Base-by-base conservation (phyloP, 768 basidiomycete species). In the Rhizopogon sp. region DNA sequence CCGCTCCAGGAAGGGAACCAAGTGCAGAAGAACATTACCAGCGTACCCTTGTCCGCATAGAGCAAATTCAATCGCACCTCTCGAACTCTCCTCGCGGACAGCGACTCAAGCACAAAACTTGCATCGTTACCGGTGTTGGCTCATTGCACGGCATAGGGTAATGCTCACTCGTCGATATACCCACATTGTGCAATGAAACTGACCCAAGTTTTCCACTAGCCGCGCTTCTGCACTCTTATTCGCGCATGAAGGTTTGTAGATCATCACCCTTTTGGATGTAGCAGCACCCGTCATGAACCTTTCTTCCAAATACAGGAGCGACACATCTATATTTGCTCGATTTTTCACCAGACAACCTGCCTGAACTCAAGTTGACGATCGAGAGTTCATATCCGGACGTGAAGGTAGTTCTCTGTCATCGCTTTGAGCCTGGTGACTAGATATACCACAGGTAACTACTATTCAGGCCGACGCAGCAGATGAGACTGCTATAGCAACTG, bases 81-180 rank as follows among this genome's bases (percentile, higher is more conserved):
- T 66, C 76, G 42, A 74, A 68, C 28, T 62, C 81, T 20, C 75
- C 83, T 31, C 78, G 85, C 41, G 70, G 75, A 29, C 74, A 71
- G 17, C 78, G 83, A 62, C 76, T 95, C 59, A 78, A 77, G 64
- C 83, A 78, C 58, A 95, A 93, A 69, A 90, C 94, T 25, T 90
- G 87, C 62, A 78, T 96, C 54, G 80, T 96, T 61, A 96, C 94
- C 0, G 94, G 94, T 16, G 92, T 87, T 31, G 88, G 89, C 31
- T 93, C 91, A 17, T 65, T 88, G 60, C 85, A 87, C 66, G 94
- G 94, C 16, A 97, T 97, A 57, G 94, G 94, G 87, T 94, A 71
- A 60, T 49, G 53, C 58, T 45, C 39, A 57, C n/a, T 47, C 49
- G 45, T 59, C 58, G 51, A 49, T 46, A n/a, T 31, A 22, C 41